Evolutionary conservation across 2,329 filamentous ascomycete species (phyloP), one percentile per base, ranked within the genome.

Genomic region (Venturia pyrina): DNA sequence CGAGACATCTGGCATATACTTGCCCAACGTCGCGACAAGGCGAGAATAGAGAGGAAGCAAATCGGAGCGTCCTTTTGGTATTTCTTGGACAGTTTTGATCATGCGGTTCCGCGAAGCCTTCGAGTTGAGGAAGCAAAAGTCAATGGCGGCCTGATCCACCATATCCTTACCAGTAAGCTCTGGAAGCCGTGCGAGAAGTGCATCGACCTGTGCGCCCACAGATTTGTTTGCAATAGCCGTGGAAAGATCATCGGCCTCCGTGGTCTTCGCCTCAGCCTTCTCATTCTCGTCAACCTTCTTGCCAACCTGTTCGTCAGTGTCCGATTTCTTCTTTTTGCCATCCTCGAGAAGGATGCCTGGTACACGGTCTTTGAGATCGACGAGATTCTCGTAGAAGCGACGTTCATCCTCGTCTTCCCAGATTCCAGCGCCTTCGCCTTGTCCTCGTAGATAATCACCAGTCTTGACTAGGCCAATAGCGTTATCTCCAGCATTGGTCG

Each of bases 391-490:
- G 78, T 99, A 99, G 75, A 99, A 99, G 68, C 95, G 90, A 67
- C 95, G 87, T 77, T 99, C 93, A 65, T 99, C 95, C 73, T 99
- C 95, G 71, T 99, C 95, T 78, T 97, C 93, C 95, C 95, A 99
- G 68, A 99, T 98, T 0, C 95, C 95, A 32, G 93, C 85, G 24
- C 92, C 93, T 67, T 98, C 93, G 28, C 88, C 89, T 74, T 96
- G 90, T 15, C 92, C 93, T 46, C 91, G 89, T 48, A 98, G 81
- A 72, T 97, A 98, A 71, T 98, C 93, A 0, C 91, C 91, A 13
- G 93, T 89, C 78, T 97, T 98, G 70, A 98, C 89, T 48, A 98
- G 84, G 43, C 95, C 95, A 71, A 99, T 97, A 1, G 89, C 88
- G 64, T 90, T 87, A 72, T 89, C 89, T 0, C 86, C 83, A 32